Base-by-base conservation (phyloP, 768 basidiomycete species). In the Kwoniella botswanensis region DNA sequence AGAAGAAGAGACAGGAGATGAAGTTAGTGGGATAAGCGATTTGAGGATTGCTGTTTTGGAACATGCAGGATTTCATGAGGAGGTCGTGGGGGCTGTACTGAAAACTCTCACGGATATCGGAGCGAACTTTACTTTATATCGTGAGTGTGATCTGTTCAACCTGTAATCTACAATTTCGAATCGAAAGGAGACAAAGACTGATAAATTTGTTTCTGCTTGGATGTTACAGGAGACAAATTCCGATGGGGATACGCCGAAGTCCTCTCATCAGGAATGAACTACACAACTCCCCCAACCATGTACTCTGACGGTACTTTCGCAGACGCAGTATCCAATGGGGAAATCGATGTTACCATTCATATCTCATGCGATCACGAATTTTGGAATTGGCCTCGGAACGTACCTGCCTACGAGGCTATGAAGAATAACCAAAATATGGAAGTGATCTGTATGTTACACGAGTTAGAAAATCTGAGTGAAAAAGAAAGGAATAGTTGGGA, bases 11-110 rank as follows among this genome's bases (percentile, higher is more conserved):
- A 10, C 35, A 21, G 56, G 2, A 44, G 17, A n/a, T 17, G 21
- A 59, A 44, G 59, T 18, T 29, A 26, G 55, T 21, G 56, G 13
- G 46, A 50, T 43, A 21, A 52, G 54, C 3, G 59, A 50, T 15
- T 53, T 71, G 35, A 65, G 61, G 11, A 63, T 71, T 4, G 70
- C 70, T 12, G 70, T 71, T 24, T 46, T 71, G 35, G 70, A 71
- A 63, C 70, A 71, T 63, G 70, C 70, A 44, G 70, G 70, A 15
- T 71, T 71, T 35, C 70, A 71, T 41, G 70, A 71, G 13, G 67
- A 71, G 70, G 70, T 71, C 1, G 60, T 71, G 15, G 70, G 70
- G 42, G 70, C 70, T 55, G 65, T 71, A 12, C 21, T 71, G 1
- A 71, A 71, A 52, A 71, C 70, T 22, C 22, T 71, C 35, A 52